phyloP scores from a whole-genome alignment of 805 yeast genomes.

The Yamadazyma olivae region DNA sequence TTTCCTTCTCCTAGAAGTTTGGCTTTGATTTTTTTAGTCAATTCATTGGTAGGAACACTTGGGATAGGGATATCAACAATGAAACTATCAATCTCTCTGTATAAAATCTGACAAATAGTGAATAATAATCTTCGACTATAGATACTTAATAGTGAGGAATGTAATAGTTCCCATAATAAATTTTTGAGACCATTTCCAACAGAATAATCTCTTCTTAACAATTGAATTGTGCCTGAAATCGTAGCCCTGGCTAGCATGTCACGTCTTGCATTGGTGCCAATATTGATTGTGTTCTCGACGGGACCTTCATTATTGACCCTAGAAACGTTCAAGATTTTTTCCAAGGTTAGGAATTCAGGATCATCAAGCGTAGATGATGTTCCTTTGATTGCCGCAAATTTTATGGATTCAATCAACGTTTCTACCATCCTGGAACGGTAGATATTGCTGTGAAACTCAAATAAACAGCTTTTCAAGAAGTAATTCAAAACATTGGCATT shows the following conservation, averaged over 20 bases:
- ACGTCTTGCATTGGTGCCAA: constrained; percentile 50
- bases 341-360: constrained; percentile 51
- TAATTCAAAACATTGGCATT: constrained; percentile 59
- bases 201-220: constrained; percentile 57
- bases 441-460: constrained; percentile 50
- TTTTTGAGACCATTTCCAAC: constrained; percentile 55
- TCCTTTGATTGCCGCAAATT: constrained; percentile 66
- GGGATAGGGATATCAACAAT: constrained; percentile 68
- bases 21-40: constrained; percentile 59
- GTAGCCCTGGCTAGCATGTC: constrained; percentile 66
- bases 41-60: constrained; percentile 43
- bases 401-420: constrained; percentile 50
- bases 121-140: constrained; percentile 60
- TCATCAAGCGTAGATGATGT: constrained; percentile 58
- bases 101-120: constrained; percentile 63
- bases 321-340: constrained; percentile 19
- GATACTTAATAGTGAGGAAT: constrained; percentile 57
- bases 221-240: constrained; percentile 61
- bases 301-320: constrained; percentile 15
- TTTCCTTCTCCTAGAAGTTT: constrained; percentile 49
- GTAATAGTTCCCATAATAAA: constrained; percentile 68
- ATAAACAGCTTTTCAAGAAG: constrained; percentile 52
- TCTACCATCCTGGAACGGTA: constrained; percentile 50
- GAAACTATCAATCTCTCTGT: constrained; percentile 56
- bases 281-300: constrained; percentile 46